Conservation (phyloP, 306 rosid species). For the Cucumis melo region DNA sequence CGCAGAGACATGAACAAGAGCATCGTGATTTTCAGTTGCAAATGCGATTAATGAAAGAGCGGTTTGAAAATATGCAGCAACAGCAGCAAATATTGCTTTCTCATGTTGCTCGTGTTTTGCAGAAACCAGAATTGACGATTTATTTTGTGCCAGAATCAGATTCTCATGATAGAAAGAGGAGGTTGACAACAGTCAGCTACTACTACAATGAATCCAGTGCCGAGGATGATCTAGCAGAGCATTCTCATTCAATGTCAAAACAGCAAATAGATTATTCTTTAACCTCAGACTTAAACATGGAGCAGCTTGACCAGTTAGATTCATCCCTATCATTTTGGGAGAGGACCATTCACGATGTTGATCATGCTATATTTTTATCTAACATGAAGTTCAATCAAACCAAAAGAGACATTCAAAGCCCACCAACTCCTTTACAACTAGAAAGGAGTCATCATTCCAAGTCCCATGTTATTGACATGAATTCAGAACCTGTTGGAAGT, state of each 20-base stretch:
- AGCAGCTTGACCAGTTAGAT: constrained; percentile 39
- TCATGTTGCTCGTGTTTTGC: constrained; percentile 33
- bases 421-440: constrained; percentile 31
- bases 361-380: constrained; percentile 5
- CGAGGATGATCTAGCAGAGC: constrained; percentile 31
- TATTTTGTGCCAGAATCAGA: constrained; percentile 32
- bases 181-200: constrained; percentile 29
- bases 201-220: constrained; percentile 18
- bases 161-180: constrained; percentile 41
- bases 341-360: constrained; percentile 26
- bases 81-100: constrained; percentile 42
- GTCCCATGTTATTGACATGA: constrained; percentile 51
- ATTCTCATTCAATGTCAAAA: constrained; percentile 15
- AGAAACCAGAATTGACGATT: constrained; percentile 37
- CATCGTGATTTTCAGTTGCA: constrained; percentile 22
- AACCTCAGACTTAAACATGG: constrained; percentile 16
- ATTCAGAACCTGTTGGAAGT: constrained; percentile 38
- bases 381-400: constrained; percentile 24
- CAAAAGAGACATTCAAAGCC: constrained; percentile 29
- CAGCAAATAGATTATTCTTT: constrained; percentile 17
- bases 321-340: constrained; percentile 60
- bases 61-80: constrained; percentile 30
- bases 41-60: constrained; percentile 23
- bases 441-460: constrained; percentile 19
- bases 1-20: constrained; percentile 37